phyloP scores from a whole-genome alignment of 2,329 filamentous ascomycete species.

The Tolypocladium guangdongense region DNA sequence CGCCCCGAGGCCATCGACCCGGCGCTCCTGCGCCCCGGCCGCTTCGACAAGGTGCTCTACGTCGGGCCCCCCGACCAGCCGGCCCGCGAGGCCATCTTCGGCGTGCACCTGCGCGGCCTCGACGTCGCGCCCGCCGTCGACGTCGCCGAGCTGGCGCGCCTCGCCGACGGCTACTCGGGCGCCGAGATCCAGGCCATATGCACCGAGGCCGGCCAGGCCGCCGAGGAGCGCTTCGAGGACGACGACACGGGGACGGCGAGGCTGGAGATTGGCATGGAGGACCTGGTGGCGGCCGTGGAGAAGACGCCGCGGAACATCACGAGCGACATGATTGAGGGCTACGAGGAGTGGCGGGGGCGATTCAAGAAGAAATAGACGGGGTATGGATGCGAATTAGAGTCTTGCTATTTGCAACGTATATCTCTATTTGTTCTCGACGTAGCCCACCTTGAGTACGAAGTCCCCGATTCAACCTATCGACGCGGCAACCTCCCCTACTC shows the following conservation, averaged over 20 bases:
- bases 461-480: too few relatives aligned
- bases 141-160: conserved; percentile 47
- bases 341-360: conserved; percentile 42
- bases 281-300: conserved; percentile 32
- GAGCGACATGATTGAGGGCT: conserved; percentile 43
- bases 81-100: conserved; percentile 67
- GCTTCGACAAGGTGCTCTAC: conserved; percentile 78
- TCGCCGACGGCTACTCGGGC: conserved; percentile 71
- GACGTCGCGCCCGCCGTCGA: conserved; percentile 53
- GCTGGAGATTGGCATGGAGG: conserved; percentile 27
- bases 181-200: conserved; percentile 61
- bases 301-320: conserved; percentile 48
- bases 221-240: conserved; percentile 25
- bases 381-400: too few relatives aligned
- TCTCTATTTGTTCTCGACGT: too few relatives aligned
- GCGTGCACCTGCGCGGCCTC: conserved; percentile 52
- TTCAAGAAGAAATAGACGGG: conserved; percentile 16
- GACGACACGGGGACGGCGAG: conserved; percentile 14
- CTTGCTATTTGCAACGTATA: too few relatives aligned
- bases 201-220: conserved; percentile 31
- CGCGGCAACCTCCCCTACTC: too few relatives aligned
- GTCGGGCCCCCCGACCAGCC: conserved; percentile 67
- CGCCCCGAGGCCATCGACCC: conserved; percentile 77
- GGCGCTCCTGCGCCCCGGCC: conserved; percentile 73
- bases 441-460: too few relatives aligned